Evolutionary conservation across 2,329 filamentous ascomycete species (phyloP).

Genomic region (Fusarium irregulare): DNA sequence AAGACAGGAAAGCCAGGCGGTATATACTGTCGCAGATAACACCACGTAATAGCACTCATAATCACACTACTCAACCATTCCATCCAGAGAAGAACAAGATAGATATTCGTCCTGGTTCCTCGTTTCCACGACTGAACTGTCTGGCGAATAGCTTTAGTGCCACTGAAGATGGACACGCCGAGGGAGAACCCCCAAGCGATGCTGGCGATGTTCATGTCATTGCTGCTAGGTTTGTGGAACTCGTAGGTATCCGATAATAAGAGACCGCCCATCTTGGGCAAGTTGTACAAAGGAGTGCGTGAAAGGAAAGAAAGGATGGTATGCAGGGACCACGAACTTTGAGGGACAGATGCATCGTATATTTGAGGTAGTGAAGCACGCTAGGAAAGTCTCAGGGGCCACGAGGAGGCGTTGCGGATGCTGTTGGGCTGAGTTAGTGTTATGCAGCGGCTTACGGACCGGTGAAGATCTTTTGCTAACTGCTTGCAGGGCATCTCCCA

Average conservation of each 20-base stretch:
- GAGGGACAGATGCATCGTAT: constrained; percentile 12
- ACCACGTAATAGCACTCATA: constrained; percentile 46
- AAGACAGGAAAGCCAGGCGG: constrained; percentile 40
- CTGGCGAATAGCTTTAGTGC: constrained; percentile 40
- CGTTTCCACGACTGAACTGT: constrained; percentile 45
- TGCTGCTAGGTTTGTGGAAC: constrained; percentile 32
- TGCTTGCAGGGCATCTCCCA: not conserved
- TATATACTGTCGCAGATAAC: constrained; percentile 43
- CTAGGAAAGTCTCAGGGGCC: constrained; percentile 17
- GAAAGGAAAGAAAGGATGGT: constrained; percentile 6
- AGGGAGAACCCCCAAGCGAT: constrained; percentile 46
- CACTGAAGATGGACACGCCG: constrained; percentile 44
- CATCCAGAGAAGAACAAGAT: constrained; percentile 42
- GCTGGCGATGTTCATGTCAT: constrained; percentile 48
- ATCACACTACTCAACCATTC: constrained; percentile 42
- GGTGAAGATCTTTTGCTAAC: constrained; percentile 16
- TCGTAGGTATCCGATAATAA: constrained; percentile 38
- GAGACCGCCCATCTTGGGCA: constrained; percentile 37
- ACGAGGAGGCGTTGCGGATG: constrained; percentile 4
- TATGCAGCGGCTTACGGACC: constrained; percentile 18
- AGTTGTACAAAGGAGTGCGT: not conserved
- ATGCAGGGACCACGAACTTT: constrained; percentile 2
- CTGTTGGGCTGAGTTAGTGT: not conserved
- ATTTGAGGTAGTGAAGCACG: constrained; percentile 17
- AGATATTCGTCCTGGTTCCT: constrained; percentile 39